Evolutionary conservation across 352 stramenopile species (phyloP).

Genomic region (Globisporangium cylindrosporum): DNA sequence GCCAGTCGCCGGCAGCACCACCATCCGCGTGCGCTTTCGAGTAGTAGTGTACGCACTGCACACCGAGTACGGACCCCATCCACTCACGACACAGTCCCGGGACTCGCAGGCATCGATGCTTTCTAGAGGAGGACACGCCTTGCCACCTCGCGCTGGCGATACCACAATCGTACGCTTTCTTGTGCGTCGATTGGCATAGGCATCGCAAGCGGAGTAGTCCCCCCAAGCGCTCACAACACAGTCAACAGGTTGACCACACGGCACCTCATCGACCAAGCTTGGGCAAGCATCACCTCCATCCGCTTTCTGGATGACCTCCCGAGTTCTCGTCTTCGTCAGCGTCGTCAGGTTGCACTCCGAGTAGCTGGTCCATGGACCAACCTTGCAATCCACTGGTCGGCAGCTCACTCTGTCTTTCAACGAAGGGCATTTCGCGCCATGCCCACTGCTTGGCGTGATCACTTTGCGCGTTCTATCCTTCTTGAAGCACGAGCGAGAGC

Average conservation of each 20-base stretch:
- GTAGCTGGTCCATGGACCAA: conserved; percentile 43
- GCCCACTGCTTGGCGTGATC: conserved; percentile 25
- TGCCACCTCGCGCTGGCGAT: conserved; percentile 31
- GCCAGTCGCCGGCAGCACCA: conserved; percentile 25
- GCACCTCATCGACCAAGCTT: conserved; percentile 24
- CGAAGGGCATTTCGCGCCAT: conserved; percentile 33
- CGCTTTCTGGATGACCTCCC: conserved; percentile 21
- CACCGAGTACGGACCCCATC: conserved; percentile 40
- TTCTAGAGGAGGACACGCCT: conserved; percentile 36
- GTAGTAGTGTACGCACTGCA: conserved; percentile 37
- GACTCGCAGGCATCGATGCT: conserved; percentile 31
- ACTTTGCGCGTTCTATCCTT: conserved; percentile 40
- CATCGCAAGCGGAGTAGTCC: conserved; percentile 34
- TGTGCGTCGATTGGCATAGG: conserved; percentile 25
- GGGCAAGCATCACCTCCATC: conserved; percentile 48
- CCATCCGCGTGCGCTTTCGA: conserved; percentile 36
- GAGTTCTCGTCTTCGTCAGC: conserved; percentile 34
- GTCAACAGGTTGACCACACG: conserved; percentile 36
- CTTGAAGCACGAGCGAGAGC: conserved; percentile 29
- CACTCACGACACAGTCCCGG: conserved; percentile 50
- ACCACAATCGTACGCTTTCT: conserved; percentile 35
- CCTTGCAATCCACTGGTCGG: conserved; percentile 40
- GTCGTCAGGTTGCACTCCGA: conserved; percentile 32
- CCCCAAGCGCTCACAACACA: conserved; percentile 54
- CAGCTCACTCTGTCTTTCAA: conserved; percentile 38